Percentiles rank a stretch among this genome's conserved stretches.
phyloP scores from a whole-genome alignment of 1,284 basidiomycete species.

The Cystobasidium sp. region DNA sequence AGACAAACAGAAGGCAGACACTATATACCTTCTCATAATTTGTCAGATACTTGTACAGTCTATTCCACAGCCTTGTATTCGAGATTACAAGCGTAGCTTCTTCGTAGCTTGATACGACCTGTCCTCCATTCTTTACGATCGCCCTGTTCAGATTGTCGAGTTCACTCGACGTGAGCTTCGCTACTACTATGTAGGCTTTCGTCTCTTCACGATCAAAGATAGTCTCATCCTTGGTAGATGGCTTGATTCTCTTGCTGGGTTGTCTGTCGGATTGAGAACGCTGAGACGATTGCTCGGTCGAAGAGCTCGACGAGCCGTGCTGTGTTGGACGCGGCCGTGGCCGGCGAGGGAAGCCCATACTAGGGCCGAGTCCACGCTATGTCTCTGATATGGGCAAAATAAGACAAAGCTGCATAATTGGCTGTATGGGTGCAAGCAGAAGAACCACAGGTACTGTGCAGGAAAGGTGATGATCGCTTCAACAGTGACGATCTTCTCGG shows the following conservation, averaged over 20 bases:
- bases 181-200: constrained; percentile 27
- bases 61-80: constrained; percentile 34
- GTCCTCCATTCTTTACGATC: constrained; percentile 29
- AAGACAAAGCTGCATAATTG: neutral
- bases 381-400: neutral
- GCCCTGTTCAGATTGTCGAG: constrained; percentile 14
- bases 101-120: constrained; percentile 29
- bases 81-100: constrained; percentile 29
- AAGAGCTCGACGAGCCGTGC: constrained; percentile 28
- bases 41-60: constrained; percentile 27
- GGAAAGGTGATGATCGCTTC: too few relatives aligned
- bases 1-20: neutral
- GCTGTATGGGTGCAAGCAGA: neutral
- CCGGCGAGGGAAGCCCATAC: constrained; percentile 41
- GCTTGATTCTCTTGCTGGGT: constrained; percentile 24
- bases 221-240: constrained; percentile 16
- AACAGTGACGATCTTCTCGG: too few relatives aligned
- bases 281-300: constrained; percentile 24
- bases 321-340: constrained; percentile 20
- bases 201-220: constrained; percentile 34
- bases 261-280: constrained; percentile 11
- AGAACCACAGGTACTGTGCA: too few relatives aligned
- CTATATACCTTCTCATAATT: constrained; percentile 18
- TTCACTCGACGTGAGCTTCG: constrained; percentile 38
- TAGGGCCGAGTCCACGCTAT: neutral